Conservation (phyloP, 345 rosid genomes). For the Ceriops zippeliana region DNA sequence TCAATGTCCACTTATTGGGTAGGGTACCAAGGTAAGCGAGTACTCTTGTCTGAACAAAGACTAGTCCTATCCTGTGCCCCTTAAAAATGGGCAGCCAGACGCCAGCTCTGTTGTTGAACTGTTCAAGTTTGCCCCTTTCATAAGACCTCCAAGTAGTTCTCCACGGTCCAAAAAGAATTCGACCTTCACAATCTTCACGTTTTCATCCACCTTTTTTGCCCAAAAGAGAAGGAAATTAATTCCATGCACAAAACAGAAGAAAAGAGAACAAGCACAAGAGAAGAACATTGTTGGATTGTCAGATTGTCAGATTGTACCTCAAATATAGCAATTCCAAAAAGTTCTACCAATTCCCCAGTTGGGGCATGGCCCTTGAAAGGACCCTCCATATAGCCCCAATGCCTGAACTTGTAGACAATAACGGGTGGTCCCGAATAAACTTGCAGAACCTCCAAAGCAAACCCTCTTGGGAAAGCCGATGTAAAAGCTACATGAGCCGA, state of each 20-base stretch:
- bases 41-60: not conserved
- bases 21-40: too few relatives aligned
- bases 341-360: slow-evolving; percentile 45
- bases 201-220: slow-evolving; percentile 38
- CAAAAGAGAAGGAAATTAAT: not conserved
- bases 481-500: slow-evolving; percentile 40
- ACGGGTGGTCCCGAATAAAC: slow-evolving; percentile 57
- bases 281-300: not conserved
- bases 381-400: slow-evolving; percentile 74
- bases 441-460: slow-evolving; percentile 54
- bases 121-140: slow-evolving; percentile 30
- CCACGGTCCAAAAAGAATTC: slow-evolving; percentile 53
- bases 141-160: slow-evolving; percentile 57
- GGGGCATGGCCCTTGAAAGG: slow-evolving; percentile 64
- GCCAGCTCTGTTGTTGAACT: slow-evolving; percentile 15
- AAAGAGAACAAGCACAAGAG: not conserved
- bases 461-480: slow-evolving; percentile 53
- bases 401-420: slow-evolving; percentile 65
- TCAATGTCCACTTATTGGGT: not conserved
- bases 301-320: slow-evolving; percentile 17
- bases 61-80: slow-evolving; percentile 27
- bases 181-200: slow-evolving; percentile 47
- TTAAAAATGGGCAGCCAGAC: slow-evolving; percentile 48
- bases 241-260: not conserved
- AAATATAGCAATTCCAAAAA: slow-evolving; percentile 39